Base-by-base conservation (phyloP, 441 rosid genomes). In the Aquilaria agallochum region DNA sequence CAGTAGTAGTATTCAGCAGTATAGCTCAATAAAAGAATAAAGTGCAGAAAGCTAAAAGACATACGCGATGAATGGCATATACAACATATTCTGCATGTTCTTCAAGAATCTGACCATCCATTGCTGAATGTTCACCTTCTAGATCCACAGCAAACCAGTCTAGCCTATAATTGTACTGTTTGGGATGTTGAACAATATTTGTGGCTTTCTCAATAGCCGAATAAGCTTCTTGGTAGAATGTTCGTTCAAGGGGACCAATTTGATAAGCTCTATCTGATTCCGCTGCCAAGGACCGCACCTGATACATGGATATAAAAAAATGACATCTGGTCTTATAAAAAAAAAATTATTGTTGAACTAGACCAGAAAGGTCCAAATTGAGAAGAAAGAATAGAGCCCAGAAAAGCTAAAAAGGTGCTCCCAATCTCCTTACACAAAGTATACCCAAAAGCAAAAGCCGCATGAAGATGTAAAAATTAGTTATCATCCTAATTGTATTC, bases 91-190 rank as follows among this genome's bases (percentile, higher is more conserved):
- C 97, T 46, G 95, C 73, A 78, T 95, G 99, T 68, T 95, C 98
- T 80, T 92, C 90, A 58, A 95, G 96, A 71, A 95, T 89, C 71
- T 73, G 95, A 68, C 95, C 96, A 81, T 92, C 99, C 98, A 95
- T 92, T 69, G 99, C 99, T 69, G 99, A 95, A 81, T 88, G 97
- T 82, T 95, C 99, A 75, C 97, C 99, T 88, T 88, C 98, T 73
- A 95, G 98, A 81, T 95, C 99, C 71, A 92, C 99, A 42, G 97
- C 81, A 78, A 95, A 92, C 99, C 99, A 95, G 53, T 95, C 97
- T 58, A 95, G 71, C 76, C 78, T 83, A 64, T 77, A 74, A 49
- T 70, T 62, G 76, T 89, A 95, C 30, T 77, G 92, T 61, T 75
- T 85, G 47, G 95, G 83, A 44, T 86, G 75, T 65, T 74, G 77